Evolutionary conservation across 345 rosid species (phyloP), one percentile per base, ranked within the genome.

Genomic region (Eucalyptus leucophloia): DNA sequence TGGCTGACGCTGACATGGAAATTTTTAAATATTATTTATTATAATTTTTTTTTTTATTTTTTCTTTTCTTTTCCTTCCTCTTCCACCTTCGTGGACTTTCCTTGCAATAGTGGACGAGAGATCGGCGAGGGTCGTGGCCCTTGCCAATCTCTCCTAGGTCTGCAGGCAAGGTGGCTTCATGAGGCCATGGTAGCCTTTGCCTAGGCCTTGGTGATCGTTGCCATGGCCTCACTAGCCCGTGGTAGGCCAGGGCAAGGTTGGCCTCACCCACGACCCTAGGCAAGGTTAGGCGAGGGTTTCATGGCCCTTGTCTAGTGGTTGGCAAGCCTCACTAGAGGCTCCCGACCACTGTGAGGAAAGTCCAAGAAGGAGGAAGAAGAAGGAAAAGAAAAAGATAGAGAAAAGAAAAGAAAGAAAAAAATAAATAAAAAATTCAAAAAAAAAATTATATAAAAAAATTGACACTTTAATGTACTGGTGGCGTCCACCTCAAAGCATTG

Each of bases 381-480:
- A 19, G 5, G 24, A 53, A 53, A 53, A 51, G 4, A 1, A 51
- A 51, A 7, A 6, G 21, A 16, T 2, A 16, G 7, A 17, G 1
- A 17, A 51, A 19, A 18, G 1, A 50, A 50, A 50, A 15, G 8
- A 16, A 50, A 50, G 19, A 50, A 50, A 16, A 49, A 16, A 50
- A 50, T 16, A 8, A 50, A 17, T 17, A 50, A 6, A 49, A 17
- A 16, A 6, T 16, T 15, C 3, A 15, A 14, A 49, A 49, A 2
- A 49, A 5, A 49, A 49, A 5, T 49, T 16, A 50, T 50, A 16
- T 50, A 5, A 42, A 50, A 50, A 50, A 50, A 17, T 50, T 3
- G 8, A 2, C 2, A 16, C 0, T 8, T 17, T 0, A 51, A 3
- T 1, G 1, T 51, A 7, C 0, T 7, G 0, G 5, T 8, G 2